These are phyloP conservation scores for Claviceps sp. DNA, from an alignment of 2,329 filamentous ascomycete genomes.

Conservation along the genomic window DNA sequence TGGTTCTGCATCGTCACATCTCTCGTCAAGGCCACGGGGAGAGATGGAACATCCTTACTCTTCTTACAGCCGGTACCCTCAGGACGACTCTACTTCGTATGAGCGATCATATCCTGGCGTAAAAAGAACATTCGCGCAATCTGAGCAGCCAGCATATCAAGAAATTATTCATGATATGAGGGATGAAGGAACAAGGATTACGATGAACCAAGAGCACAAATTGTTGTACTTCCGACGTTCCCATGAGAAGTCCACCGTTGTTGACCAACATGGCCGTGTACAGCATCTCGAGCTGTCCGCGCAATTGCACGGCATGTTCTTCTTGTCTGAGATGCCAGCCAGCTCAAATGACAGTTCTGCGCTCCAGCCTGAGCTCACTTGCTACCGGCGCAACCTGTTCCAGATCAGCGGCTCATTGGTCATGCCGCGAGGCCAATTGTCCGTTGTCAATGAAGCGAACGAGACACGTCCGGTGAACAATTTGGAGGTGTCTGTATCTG, in stretches of 20 bases:
- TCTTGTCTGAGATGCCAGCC: constrained; percentile 66
- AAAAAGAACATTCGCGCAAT: constrained; percentile 44
- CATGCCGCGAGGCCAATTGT: constrained; percentile 63
- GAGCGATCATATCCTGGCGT: constrained; percentile 41
- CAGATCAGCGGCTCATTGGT: constrained; percentile 87
- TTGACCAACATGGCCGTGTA: constrained; percentile 45
- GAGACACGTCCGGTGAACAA: constrained; percentile 70
- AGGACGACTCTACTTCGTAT: constrained; percentile 41
- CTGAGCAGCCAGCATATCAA: constrained; percentile 41
- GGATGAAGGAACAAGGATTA: constrained; percentile 43
- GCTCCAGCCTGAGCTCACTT: constrained; percentile 73
- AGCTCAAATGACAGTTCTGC: constrained; percentile 42
- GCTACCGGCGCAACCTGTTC: constrained; percentile 90
- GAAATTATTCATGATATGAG: constrained; percentile 48
- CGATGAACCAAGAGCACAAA: constrained; percentile 47
- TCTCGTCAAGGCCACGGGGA: constrained; percentile 33
- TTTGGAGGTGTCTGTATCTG: constrained; percentile 79
- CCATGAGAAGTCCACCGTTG: constrained; percentile 46
- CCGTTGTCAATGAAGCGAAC: constrained; percentile 69
- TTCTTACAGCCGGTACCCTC: constrained; percentile 39
- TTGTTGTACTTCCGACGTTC: constrained; percentile 43
- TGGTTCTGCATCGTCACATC: constrained; percentile 24
- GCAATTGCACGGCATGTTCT: constrained; percentile 81
- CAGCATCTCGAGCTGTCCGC: constrained; percentile 52
- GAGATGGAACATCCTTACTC: constrained; percentile 38